Evolutionary conservation across 805 yeast species (phyloP).

Genomic region (Saccharomycopsis sp.): DNA sequence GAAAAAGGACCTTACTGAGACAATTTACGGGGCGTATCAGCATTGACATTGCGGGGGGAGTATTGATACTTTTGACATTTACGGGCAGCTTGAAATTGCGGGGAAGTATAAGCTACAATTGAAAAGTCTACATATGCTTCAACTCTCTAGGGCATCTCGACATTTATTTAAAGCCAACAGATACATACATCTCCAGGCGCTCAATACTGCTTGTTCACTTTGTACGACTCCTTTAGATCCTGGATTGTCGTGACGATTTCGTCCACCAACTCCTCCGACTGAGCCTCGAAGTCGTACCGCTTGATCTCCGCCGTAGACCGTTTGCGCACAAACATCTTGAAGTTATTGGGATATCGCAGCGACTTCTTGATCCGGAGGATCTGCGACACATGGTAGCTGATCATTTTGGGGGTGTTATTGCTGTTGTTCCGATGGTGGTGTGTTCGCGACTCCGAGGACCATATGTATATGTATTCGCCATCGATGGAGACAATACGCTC

Average conservation of each 20-base stretch:
- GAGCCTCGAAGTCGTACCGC: constrained; percentile 83
- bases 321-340: constrained; percentile 73
- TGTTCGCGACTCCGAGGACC: constrained; percentile 57
- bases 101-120: too few species aligned
- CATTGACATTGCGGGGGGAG: too few species aligned
- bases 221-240: constrained; percentile 49
- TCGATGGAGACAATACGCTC: constrained; percentile 83
- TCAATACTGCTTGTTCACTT: constrained; percentile 29
- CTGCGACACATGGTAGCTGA: constrained; percentile 80
- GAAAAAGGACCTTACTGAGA: too few species aligned
- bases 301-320: constrained; percentile 50
- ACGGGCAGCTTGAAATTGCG: too few species aligned
- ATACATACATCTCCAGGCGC: not conserved
- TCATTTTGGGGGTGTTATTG: constrained; percentile 55
- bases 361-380: constrained; percentile 71
- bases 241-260: constrained; percentile 73
- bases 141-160: too few species aligned
- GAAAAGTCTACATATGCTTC: too few species aligned
- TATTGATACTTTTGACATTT: too few species aligned
- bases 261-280: constrained; percentile 47
- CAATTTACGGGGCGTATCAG: too few species aligned
- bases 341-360: constrained; percentile 64
- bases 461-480: constrained; percentile 87
- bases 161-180: too few species aligned
- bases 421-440: constrained; percentile 14